Conservation (phyloP, 1,284 basidiomycete species). For the Ustilago cynodontis region DNA sequence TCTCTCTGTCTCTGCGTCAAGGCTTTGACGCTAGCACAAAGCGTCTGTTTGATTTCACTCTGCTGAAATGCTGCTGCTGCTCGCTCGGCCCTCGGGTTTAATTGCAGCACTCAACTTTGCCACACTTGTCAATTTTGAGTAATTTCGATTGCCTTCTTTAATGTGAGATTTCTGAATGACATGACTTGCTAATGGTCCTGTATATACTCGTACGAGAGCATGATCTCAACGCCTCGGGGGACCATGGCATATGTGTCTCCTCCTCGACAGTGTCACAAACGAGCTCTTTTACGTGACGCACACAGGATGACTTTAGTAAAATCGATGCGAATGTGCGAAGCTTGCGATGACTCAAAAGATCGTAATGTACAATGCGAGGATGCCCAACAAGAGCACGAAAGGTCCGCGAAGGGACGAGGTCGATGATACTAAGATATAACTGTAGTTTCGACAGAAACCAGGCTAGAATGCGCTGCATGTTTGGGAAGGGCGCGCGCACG, state of each 20-base stretch:
- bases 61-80: slow-evolving; percentile 1
- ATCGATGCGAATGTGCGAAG: slow-evolving; percentile 9
- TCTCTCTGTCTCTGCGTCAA: neutral
- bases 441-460: neutral
- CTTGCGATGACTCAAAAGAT: slow-evolving; percentile 10
- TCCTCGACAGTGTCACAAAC: no score
- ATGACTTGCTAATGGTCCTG: neutral
- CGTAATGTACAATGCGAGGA: slow-evolving; percentile 23
- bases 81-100: slow-evolving; percentile 12
- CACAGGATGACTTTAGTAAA: neutral
- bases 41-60: no score
- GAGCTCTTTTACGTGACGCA: neutral
- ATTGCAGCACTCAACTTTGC: slow-evolving; percentile 23
- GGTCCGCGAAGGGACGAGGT: neutral
- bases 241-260: no score
- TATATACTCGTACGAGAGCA: slow-evolving; percentile 3
- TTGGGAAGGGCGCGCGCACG: neutral
- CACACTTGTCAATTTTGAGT: slow-evolving; percentile 12
- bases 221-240: neutral
- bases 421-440: neutral
- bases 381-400: neutral
- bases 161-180: slow-evolving; percentile 25
- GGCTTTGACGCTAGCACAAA: slow-evolving; percentile 6
- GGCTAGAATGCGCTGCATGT: neutral
- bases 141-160: slow-evolving; percentile 18